Base-by-base conservation (phyloP, 805 yeast species). In the Zygotorulaspora chibaensis region DNA sequence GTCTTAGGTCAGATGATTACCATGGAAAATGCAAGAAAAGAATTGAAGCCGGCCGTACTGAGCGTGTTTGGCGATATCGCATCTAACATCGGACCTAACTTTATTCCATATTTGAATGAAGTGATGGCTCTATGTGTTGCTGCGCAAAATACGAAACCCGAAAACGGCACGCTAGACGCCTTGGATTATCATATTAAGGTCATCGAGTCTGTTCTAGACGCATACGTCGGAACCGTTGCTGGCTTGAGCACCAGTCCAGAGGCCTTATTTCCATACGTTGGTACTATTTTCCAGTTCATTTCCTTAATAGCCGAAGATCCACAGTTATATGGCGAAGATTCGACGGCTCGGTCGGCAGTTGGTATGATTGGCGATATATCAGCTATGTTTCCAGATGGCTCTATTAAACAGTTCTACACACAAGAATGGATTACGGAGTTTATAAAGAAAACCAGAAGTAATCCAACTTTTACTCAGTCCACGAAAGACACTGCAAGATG, bases 11-110 rank as follows among this genome's bases (percentile, higher is more conserved):
- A 76, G 40, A 80, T 81, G 59, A 74, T 93, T 51, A 80, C 84
- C 47, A 78, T 78, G 57, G 74, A 76, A 35, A 78, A 76, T 46
- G 81, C 87, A 15, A 83, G 83, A 62, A 79, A 87, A 48, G 96
- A 88, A 52, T 74, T 91, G 54, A 83, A 87, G 65, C 96, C 97
- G 13, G 76, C 87, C 17, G 87, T 91, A 25, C 71, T 93, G 54
- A 87, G 97, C 10, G 88, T 96, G 59, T 87, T 93, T 65, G 99
- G 99, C 53, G 99, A 93, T 66, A 79, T 93, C 59, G 97, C 98
- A 3, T 79, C 96, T 0, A 82, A 93, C 11, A 80, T 90, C 50
- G 97, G 96, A 3, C 63, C 75, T 2, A 79, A 75, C 45, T 93
- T 91, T 67, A 75, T 76, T 54, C 87, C 83, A 46, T 93, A 87